A percentile compares a stretch with the other conserved stretches of the same genome.
Conservation (phyloP, 2,329 filamentous ascomycete genomes). For the Leptosphaerulina australis region DNA sequence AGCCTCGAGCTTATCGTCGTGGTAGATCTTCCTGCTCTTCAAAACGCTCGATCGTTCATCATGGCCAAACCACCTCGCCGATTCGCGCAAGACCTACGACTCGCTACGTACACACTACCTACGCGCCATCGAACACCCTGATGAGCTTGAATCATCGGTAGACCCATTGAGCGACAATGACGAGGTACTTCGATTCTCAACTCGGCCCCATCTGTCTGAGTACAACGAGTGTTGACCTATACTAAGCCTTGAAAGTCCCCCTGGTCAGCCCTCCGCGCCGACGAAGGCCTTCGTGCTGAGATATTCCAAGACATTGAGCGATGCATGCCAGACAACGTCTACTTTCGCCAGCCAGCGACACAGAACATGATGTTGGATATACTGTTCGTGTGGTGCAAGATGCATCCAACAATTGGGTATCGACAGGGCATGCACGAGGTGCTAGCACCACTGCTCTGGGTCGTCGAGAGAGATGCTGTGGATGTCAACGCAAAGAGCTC, state of each 20-base stretch:
- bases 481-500: constrained; percentile 48
- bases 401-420: constrained; percentile 86
- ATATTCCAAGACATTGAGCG: constrained; percentile 94
- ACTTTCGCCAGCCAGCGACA: constrained; percentile 80
- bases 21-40: constrained; percentile 79
- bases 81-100: constrained; percentile 75
- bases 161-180: constrained; percentile 89
- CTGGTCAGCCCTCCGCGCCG: constrained; percentile 84
- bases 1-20: constrained; percentile 7
- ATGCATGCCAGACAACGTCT: constrained; percentile 85
- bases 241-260: constrained; percentile 73
- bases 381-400: constrained; percentile 92
- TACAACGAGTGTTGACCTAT: constrained; percentile 49
- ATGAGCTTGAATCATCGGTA: constrained; percentile 73
- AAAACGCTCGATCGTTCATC: constrained; percentile 66
- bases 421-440: constrained; percentile 99
- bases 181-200: constrained; percentile 55
- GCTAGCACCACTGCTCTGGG: constrained; percentile 85
- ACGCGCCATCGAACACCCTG: constrained; percentile 81
- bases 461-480: constrained; percentile 81
- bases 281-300: constrained; percentile 83
- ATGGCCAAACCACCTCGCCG: constrained; percentile 71
- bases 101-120: constrained; percentile 76
- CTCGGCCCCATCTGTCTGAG: constrained; percentile 23
- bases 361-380: constrained; percentile 86